Evolutionary conservation across 2,329 filamentous ascomycete species (phyloP).

Genomic region (Arthrinium phaeospermum): DNA sequence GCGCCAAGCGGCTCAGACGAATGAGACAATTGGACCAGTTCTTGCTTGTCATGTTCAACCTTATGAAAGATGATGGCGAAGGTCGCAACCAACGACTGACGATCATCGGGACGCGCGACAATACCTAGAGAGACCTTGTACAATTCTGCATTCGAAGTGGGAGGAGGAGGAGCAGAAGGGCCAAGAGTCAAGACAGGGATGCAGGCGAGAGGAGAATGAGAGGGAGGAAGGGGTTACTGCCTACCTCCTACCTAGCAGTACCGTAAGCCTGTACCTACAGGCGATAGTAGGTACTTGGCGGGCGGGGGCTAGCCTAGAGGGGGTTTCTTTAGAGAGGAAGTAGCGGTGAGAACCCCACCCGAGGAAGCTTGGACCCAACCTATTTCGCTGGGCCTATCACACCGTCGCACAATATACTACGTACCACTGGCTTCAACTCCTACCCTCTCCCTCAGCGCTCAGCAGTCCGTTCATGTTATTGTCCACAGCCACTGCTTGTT

Average conservation of each 20-base stretch:
- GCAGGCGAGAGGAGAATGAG: background rate
- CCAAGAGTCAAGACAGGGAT: constrained; percentile 11
- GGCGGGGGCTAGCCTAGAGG: background rate
- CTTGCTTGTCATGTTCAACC: constrained; percentile 10
- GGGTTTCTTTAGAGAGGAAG: constrained; percentile 16
- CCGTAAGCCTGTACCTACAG: background rate
- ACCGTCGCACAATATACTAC: constrained; percentile 4
- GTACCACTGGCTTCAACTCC: background rate
- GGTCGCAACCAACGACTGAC: constrained; percentile 11
- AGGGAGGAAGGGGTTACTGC: constrained; percentile 6
- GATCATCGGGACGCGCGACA: constrained; percentile 10
- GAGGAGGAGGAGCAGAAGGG: background rate
- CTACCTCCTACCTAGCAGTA: background rate
- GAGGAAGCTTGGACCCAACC: constrained; percentile 22
- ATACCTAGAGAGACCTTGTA: background rate
- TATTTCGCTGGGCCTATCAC: constrained; percentile 21
- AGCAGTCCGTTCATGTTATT: background rate
- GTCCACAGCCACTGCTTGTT: background rate
- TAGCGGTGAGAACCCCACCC: constrained; percentile 25
- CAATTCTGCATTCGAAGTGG: background rate
- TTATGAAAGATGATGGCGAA: background rate
- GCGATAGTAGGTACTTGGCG: constrained; percentile 1
- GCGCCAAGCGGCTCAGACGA: background rate
- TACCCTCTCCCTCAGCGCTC: background rate
- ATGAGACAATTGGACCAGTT: background rate